A percentile compares a stretch with the other conserved stretches of the same genome.
Conservation (phyloP, 805 yeast species). For the Teunomyces pallodes region DNA sequence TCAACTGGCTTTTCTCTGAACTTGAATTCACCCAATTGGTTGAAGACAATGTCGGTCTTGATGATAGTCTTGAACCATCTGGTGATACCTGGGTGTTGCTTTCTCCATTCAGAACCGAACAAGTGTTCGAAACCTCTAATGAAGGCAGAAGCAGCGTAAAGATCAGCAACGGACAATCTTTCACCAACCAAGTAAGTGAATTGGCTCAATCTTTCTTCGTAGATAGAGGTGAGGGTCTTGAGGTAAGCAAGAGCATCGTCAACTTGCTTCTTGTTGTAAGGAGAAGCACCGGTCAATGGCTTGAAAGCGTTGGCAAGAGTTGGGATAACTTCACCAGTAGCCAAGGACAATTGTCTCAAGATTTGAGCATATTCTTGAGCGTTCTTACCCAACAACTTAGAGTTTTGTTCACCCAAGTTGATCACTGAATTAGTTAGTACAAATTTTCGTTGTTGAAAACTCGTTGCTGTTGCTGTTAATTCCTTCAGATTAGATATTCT, state of each 20-base stretch:
- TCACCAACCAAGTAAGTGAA: slow-evolving; percentile 49
- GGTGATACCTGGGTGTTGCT: slow-evolving; percentile 55
- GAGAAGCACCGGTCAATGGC: slow-evolving; percentile 61
- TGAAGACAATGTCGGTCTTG: slow-evolving; percentile 41
- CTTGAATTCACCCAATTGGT: slow-evolving; percentile 41
- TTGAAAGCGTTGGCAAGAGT: slow-evolving; percentile 45
- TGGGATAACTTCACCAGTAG: slow-evolving; percentile 64
- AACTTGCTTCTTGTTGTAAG: slow-evolving; percentile 74
- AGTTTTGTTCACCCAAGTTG: slow-evolving; percentile 43
- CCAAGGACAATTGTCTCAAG: slow-evolving; percentile 74
- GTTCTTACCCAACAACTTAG: slow-evolving; percentile 62
- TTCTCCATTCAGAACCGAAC: slow-evolving; percentile 66
- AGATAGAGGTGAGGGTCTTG: slow-evolving; percentile 13
- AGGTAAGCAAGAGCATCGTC: slow-evolving; percentile 44
- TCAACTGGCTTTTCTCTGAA: slow-evolving; percentile 66
- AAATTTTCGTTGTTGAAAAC: neutral
- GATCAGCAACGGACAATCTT: slow-evolving; percentile 45
- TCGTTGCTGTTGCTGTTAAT: neutral
- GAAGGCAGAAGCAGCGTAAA: slow-evolving; percentile 36
- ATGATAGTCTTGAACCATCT: slow-evolving; percentile 70
- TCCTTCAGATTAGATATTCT: slow-evolving; percentile 55
- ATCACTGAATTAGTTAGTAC: slow-evolving; percentile 38
- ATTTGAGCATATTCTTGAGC: slow-evolving; percentile 62
- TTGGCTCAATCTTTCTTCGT: slow-evolving; percentile 37
- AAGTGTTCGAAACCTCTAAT: slow-evolving; percentile 55